Base-by-base conservation (phyloP, 1,284 basidiomycete genomes). In the Ganoderma leucocontextum region DNA sequence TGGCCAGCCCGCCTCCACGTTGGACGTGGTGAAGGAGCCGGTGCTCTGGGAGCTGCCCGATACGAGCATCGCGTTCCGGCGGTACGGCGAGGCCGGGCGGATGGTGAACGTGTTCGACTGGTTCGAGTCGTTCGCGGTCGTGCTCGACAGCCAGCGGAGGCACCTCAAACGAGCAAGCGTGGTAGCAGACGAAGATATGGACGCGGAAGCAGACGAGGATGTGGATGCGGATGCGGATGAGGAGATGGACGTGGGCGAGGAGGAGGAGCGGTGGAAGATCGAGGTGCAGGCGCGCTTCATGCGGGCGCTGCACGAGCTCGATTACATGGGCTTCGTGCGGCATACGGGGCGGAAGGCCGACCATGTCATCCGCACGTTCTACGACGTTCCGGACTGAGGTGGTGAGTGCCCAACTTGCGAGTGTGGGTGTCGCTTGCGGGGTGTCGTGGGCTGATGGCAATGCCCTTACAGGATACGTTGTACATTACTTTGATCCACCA, bases 91-190 rank as follows among this genome's bases (percentile, higher is more conserved):
- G 72, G 91, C 91, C 59, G 92, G 92, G 57, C 88, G 85, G 78
- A 87, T 91, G 86, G 86, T 95, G 78, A 95, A 95, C 74, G 85
- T 93, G 1, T 93, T 91, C 75, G 93, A 95, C 78, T 94, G 92
- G 92, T 94, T 88, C 75, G 88, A 91, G 72, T 85, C 89, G 17
- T 95, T 94, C 76, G 83, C 85, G 42, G 79, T 82, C 36, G 89
- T 86, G 47, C 77, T 93, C 62, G 90, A 92, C 73, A 80, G 78
- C 4, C 91, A 91, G 77, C 78, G 82, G n/a, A 65, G 68, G 52
- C 74, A 75, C n/a, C 70, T 74, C 7, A 71, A 60, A 29, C 47
- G 62, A n/a, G 53, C 57, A 44, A 62, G 38, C 25, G 42, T 53
- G n/a, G 10, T 4, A 10, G 36, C 2, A 1, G 52, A 39, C 36